Evolutionary conservation across 176 grass and related monocot genomes (phyloP).

Genomic region (Miscanthus lutarioriparius): DNA sequence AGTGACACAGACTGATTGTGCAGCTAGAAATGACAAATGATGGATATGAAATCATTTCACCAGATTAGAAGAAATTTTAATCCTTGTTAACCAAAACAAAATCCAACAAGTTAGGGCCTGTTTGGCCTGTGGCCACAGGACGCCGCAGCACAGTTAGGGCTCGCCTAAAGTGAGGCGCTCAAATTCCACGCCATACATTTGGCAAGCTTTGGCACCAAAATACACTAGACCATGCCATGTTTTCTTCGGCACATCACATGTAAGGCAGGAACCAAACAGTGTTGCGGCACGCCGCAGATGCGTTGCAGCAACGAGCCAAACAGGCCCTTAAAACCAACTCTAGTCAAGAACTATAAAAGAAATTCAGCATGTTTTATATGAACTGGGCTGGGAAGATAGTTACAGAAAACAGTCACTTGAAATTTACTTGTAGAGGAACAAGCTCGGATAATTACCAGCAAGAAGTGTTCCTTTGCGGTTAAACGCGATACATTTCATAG

Average conservation of each 20-base stretch:
- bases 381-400: constrained; percentile 16
- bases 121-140: too few species aligned
- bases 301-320: too few species aligned
- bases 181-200: too few species aligned
- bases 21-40: background rate
- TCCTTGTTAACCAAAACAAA: constrained; percentile 24
- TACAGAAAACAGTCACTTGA: background rate
- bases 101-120: background rate
- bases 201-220: too few species aligned
- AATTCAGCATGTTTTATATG: background rate
- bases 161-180: too few species aligned
- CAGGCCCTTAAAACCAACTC: constrained; percentile 1
- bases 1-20: constrained; percentile 13
- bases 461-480: constrained; percentile 92
- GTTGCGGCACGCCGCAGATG: too few species aligned
- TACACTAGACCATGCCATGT: too few species aligned
- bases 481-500: constrained; percentile 99
- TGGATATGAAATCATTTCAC: background rate
- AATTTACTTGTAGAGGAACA: constrained; percentile 18
- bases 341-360: background rate
- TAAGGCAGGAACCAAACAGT: too few species aligned
- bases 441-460: constrained; percentile 64
- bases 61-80: constrained; percentile 13
- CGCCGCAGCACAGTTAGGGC: too few species aligned
- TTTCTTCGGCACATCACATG: too few species aligned